phyloP scores from a whole-genome alignment of 352 stramenopile genomes.

The Globisporangium orthogonon region DNA sequence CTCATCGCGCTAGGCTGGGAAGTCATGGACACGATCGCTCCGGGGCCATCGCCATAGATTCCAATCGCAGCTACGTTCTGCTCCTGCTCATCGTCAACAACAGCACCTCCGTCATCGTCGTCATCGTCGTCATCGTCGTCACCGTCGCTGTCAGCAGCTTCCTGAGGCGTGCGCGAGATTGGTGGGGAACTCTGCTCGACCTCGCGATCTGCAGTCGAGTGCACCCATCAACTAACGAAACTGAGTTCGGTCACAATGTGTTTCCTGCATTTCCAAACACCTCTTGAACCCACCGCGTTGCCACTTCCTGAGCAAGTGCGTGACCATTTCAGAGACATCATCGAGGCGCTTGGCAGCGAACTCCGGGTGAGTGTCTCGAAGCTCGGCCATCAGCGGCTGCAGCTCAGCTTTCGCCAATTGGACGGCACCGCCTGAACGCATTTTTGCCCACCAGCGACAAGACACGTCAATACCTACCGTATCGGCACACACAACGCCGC shows the following conservation, averaged over 20 bases:
- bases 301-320: slow-evolving; percentile 65
- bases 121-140: too few relatives aligned
- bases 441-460: too few relatives aligned
- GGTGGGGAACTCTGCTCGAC: slow-evolving; percentile 1
- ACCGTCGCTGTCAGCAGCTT: background rate
- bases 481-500: too few relatives aligned
- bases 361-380: slow-evolving; percentile 45
- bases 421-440: background rate
- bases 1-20: background rate
- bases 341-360: slow-evolving; percentile 73
- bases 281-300: slow-evolving; percentile 31
- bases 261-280: background rate
- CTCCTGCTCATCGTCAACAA: background rate
- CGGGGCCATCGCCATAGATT: slow-evolving; percentile 6
- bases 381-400: slow-evolving; percentile 50
- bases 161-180: background rate
- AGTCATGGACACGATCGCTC: slow-evolving; percentile 2
- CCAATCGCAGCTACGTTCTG: background rate
- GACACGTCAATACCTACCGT: too few relatives aligned
- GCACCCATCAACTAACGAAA: too few relatives aligned
- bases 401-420: slow-evolving; percentile 27
- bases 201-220: background rate
- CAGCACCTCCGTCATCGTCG: background rate
- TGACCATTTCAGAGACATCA: slow-evolving; percentile 70
- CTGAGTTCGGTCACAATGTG: background rate